Percentiles rank a stretch among this genome's conserved stretches.
Conservation (phyloP, 495 filamentous ascomycete species). For the Tuber melanosporum region DNA sequence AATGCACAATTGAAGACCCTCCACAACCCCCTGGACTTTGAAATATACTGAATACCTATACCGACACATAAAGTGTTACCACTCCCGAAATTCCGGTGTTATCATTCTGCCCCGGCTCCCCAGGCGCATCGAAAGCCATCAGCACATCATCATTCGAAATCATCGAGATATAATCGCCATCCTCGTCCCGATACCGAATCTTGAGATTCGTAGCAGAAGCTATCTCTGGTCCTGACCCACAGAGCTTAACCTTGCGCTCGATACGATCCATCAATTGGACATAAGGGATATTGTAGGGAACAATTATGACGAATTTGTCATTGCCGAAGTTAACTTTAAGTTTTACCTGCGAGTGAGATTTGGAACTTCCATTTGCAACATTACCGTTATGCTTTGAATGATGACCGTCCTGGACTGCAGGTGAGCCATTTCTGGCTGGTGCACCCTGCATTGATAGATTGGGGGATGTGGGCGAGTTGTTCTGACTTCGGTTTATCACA, state of each 20-base stretch:
- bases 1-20: background rate
- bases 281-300: constrained; percentile 86
- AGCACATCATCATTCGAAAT: constrained; percentile 91
- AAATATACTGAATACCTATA: background rate
- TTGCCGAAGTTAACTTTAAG: constrained; percentile 85
- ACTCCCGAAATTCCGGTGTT: constrained; percentile 32
- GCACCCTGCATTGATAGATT: constrained; percentile 25
- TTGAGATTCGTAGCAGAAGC: constrained; percentile 44
- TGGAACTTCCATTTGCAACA: constrained; percentile 26
- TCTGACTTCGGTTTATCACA: constrained; percentile 62
- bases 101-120: constrained; percentile 48
- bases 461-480: constrained; percentile 54
- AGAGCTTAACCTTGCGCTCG: constrained; percentile 68
- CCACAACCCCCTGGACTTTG: background rate
- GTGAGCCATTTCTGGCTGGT: constrained; percentile 27
- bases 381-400: constrained; percentile 14
- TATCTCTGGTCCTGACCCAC: constrained; percentile 30
- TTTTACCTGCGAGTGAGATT: constrained; percentile 60
- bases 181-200: constrained; percentile 84
- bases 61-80: constrained; percentile 38
- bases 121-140: constrained; percentile 87
- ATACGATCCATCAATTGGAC: constrained; percentile 92
- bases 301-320: constrained; percentile 81
- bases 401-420: constrained; percentile 20
- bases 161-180: constrained; percentile 87